phyloP scores from a whole-genome alignment of 352 stramenopile species.

The Globisporangium okanoganense region DNA sequence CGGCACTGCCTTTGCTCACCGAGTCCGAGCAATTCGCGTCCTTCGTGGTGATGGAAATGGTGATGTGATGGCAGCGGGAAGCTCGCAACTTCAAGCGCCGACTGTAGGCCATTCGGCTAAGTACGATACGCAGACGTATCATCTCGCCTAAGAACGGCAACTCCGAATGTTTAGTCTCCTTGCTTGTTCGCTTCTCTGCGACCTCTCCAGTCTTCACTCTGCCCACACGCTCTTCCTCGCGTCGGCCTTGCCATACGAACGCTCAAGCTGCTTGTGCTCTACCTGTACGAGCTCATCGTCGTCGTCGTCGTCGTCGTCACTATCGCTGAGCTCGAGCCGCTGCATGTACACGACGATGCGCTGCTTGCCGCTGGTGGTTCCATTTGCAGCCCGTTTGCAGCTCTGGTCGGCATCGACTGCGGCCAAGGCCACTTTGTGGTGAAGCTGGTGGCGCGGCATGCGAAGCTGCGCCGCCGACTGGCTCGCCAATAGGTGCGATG shows the following conservation, averaged over 20 bases:
- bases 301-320: conserved; percentile 1
- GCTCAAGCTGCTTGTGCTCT: not conserved
- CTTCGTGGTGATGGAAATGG: not conserved
- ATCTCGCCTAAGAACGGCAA: not conserved
- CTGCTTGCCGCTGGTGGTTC: conserved; percentile 7
- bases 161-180: not conserved
- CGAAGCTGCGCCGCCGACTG: conserved; percentile 19
- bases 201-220: not conserved
- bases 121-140: not conserved
- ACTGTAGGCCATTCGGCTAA: not conserved
- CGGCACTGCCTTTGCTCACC: not conserved
- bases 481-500: conserved; percentile 14
- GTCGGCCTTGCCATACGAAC: not conserved
- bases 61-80: not conserved
- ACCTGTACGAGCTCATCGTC: no score
- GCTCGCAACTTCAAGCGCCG: not conserved
- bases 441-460: not conserved
- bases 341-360: conserved; percentile 44
- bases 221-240: not conserved
- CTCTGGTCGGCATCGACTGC: conserved; percentile 1
- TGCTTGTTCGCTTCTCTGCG: no score
- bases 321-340: conserved; percentile 22
- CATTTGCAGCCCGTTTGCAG: not conserved
- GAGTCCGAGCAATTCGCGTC: not conserved
- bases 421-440: not conserved